Evolutionary conservation across 257 asterid genomes (phyloP).

Genomic region (Salvia hispanica): DNA sequence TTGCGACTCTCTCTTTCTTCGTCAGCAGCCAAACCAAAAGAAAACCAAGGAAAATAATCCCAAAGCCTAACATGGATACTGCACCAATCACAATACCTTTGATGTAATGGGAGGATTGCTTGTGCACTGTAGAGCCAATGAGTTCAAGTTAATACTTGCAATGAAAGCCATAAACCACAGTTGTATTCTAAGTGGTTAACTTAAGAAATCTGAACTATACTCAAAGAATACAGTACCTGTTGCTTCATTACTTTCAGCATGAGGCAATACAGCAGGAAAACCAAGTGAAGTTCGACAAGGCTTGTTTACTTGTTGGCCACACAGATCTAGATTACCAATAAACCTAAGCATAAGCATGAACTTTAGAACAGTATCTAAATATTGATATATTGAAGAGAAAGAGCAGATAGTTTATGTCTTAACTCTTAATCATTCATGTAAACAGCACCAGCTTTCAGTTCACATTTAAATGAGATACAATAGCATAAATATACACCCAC

Average conservation of each 20-base stretch:
- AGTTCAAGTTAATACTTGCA: conserved; percentile 6
- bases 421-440: neutral
- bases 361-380: conserved; percentile 40
- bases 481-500: neutral
- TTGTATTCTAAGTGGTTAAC: neutral
- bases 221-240: conserved; percentile 47
- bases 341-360: conserved; percentile 63
- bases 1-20: conserved; percentile 84
- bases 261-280: conserved; percentile 95
- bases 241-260: conserved; percentile 82
- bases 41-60: conserved; percentile 58
- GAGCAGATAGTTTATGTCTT: neutral
- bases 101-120: conserved; percentile 66
- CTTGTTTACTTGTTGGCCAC: conserved; percentile 91
- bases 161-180: neutral
- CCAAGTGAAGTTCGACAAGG: conserved; percentile 95
- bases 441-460: neutral
- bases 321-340: conserved; percentile 89
- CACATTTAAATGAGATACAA: neutral
- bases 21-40: conserved; percentile 70
- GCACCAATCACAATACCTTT: conserved; percentile 88
- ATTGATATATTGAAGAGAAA: neutral
- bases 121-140: conserved; percentile 51
- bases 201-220: too few species aligned
- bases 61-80: conserved; percentile 63